These are phyloP conservation scores for Rhypophila decipiens DNA, from an alignment of 495 filamentous ascomycete genomes.

Conservation along the genomic window DNA sequence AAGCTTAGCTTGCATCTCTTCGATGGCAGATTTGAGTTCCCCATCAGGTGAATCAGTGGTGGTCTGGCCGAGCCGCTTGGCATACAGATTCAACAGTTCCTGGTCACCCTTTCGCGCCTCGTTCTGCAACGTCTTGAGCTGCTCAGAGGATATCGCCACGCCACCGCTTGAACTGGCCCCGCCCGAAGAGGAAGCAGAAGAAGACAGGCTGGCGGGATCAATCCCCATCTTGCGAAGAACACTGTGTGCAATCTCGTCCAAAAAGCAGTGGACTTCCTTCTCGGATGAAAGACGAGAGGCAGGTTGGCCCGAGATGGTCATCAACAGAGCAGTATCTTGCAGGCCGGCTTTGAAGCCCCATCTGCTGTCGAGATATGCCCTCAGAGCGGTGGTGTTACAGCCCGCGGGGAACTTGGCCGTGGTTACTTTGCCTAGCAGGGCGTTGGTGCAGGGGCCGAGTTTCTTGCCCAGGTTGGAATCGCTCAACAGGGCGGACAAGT, in stretches of 20 bases:
- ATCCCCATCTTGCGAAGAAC: constrained; percentile 83
- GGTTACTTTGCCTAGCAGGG: constrained; percentile 84
- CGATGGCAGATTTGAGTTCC: constrained; percentile 73
- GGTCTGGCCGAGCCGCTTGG: constrained; percentile 94
- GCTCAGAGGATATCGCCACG: constrained; percentile 99
- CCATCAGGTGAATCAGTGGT: constrained; percentile 93
- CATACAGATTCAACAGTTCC: constrained; percentile 90
- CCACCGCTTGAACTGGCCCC: constrained; percentile 62
- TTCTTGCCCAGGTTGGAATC: constrained; percentile 84
- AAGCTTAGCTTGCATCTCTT: background rate
- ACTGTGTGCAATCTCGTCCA: constrained; percentile 81
- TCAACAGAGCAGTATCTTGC: constrained; percentile 83
- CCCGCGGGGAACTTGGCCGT: constrained; percentile 99
- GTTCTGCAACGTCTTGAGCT: constrained; percentile 92
- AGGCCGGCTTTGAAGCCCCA: constrained; percentile 85
- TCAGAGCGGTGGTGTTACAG: constrained; percentile 92
- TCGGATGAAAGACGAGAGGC: constrained; percentile 81
- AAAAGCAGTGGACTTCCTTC: constrained; percentile 80
- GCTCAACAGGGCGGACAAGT: background rate
- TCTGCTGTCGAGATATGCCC: constrained; percentile 89
- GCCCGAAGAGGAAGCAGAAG: constrained; percentile 68
- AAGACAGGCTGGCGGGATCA: constrained; percentile 66
- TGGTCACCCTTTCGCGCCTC: constrained; percentile 92
- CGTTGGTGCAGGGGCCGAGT: constrained; percentile 91
- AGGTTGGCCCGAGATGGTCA: constrained; percentile 91